Evolutionary conservation across 192 early-diverging fungal genomes (phyloP).

Genomic region (Dimargaris cristalligena): DNA sequence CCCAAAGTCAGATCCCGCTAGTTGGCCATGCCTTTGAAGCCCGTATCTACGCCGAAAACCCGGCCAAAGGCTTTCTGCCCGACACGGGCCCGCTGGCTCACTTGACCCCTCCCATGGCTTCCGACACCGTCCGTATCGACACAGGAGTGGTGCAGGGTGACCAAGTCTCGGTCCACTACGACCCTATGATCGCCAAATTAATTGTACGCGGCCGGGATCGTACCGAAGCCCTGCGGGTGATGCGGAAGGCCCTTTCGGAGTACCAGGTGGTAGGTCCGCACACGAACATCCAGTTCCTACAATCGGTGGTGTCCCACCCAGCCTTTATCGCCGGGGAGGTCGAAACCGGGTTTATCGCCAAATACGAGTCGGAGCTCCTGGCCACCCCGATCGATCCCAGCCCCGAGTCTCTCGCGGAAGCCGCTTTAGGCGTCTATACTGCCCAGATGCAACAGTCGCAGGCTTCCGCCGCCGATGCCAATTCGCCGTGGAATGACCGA

Average conservation of each 20-base stretch:
- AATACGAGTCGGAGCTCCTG: conserved; percentile 52
- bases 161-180: conserved; percentile 82
- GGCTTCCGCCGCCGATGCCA: conserved; percentile 11
- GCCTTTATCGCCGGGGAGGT: conserved; percentile 76
- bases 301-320: conserved; percentile 54
- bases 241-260: conserved; percentile 65
- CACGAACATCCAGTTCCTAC: conserved; percentile 89
- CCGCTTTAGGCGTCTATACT: conserved; percentile 35
- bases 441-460: conserved; percentile 3
- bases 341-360: conserved; percentile 87
- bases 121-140: conserved; percentile 61
- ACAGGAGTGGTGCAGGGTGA: conserved; percentile 87
- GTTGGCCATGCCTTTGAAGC: conserved; percentile 93
- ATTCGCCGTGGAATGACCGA: conserved; percentile 28
- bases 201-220: conserved; percentile 72
- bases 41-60: conserved; percentile 95
- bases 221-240: conserved; percentile 57
- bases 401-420: conserved; percentile 40
- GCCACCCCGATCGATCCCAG: conserved; percentile 17
- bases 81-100: conserved; percentile 80
- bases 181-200: conserved; percentile 92
- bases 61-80: conserved; percentile 71
- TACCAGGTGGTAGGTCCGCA: conserved; percentile 81
- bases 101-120: conserved; percentile 46
- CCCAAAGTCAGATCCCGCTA: conserved; percentile 50